These are phyloP conservation scores for Rheum nobile DNA, from an alignment of 148 eudicot species.

Conservation along the genomic window DNA sequence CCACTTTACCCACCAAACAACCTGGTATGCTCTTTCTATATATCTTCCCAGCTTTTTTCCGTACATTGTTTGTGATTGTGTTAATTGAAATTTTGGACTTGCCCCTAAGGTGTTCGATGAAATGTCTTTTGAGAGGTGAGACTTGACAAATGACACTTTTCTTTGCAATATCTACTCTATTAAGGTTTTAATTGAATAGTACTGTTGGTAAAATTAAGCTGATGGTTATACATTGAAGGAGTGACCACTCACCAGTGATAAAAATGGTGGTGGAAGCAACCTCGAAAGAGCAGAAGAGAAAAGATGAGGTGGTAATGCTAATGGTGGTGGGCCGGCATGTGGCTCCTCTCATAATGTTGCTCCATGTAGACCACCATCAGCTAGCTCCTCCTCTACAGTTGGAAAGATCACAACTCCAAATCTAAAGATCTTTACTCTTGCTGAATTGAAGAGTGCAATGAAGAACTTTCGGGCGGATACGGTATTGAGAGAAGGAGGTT, in stretches of 20 bases:
- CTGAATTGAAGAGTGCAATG: slow-evolving; percentile 47
- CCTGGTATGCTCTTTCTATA: not conserved
- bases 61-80: not conserved
- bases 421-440: slow-evolving; percentile 30
- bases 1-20: slow-evolving; percentile 14
- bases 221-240: slow-evolving; percentile 2
- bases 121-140: slow-evolving; percentile 5
- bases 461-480: slow-evolving; percentile 51
- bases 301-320: not conserved
- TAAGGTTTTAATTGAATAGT: not conserved
- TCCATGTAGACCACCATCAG: not conserved
- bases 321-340: not conserved
- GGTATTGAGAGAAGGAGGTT: slow-evolving; percentile 71
- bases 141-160: not conserved
- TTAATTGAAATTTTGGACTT: not conserved
- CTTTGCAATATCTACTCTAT: not conserved
- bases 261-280: not conserved
- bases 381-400: slow-evolving; percentile 8
- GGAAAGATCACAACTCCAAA: slow-evolving; percentile 43
- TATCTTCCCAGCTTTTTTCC: not conserved
- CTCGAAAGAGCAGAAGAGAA: not conserved
- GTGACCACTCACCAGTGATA: not conserved
- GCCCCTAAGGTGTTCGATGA: slow-evolving; percentile 1
- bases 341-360: not conserved
- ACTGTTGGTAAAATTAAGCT: not conserved